These are phyloP conservation scores for Mycena citricolor DNA, from an alignment of 1,284 basidiomycete genomes.

Conservation along the genomic window DNA sequence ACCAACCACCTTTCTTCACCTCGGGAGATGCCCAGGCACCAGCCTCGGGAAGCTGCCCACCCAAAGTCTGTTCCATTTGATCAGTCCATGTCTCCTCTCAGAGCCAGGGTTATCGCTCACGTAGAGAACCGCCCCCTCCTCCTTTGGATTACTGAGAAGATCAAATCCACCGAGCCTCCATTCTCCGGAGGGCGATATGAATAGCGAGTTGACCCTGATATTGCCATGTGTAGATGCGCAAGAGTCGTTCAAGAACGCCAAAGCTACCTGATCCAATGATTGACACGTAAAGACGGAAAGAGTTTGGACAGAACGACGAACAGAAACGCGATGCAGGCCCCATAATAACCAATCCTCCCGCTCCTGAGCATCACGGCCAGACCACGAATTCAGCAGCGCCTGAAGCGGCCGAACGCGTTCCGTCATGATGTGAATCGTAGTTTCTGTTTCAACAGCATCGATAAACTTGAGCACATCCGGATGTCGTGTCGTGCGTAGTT, in stretches of 20 bases:
- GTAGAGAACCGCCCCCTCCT: constrained; percentile 76
- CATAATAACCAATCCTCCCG: constrained; percentile 90
- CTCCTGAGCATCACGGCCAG: constrained; percentile 60
- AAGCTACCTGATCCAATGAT: constrained; percentile 62
- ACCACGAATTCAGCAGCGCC: constrained; percentile 63
- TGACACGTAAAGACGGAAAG: constrained; percentile 1
- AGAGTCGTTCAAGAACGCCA: constrained; percentile 89
- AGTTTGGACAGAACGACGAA: constrained; percentile 54
- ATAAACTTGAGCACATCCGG: constrained; percentile 96
- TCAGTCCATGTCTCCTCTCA: constrained; percentile 2
- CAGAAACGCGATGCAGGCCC: constrained; percentile 90
- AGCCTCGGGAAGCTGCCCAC: constrained; percentile 63
- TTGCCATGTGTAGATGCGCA: constrained; percentile 89
- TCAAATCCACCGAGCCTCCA: constrained; percentile 98
- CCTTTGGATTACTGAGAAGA: constrained; percentile 77
- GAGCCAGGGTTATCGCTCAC: constrained; percentile 46
- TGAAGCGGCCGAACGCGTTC: constrained; percentile 85
- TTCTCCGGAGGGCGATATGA: constrained; percentile 89
- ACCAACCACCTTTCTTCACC: constrained; percentile 90
- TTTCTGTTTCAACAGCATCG: constrained; percentile 89
- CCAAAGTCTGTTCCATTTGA: constrained; percentile 59
- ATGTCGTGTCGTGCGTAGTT: constrained; percentile 89
- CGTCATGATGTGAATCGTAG: constrained; percentile 89
- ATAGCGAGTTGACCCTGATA: constrained; percentile 77
- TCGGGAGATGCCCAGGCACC: constrained; percentile 76